A percentile compares a stretch with the other conserved stretches of the same genome.
Evolutionary conservation across 495 filamentous ascomycete species (phyloP).

Genomic region (Penicillium argentinense): DNA sequence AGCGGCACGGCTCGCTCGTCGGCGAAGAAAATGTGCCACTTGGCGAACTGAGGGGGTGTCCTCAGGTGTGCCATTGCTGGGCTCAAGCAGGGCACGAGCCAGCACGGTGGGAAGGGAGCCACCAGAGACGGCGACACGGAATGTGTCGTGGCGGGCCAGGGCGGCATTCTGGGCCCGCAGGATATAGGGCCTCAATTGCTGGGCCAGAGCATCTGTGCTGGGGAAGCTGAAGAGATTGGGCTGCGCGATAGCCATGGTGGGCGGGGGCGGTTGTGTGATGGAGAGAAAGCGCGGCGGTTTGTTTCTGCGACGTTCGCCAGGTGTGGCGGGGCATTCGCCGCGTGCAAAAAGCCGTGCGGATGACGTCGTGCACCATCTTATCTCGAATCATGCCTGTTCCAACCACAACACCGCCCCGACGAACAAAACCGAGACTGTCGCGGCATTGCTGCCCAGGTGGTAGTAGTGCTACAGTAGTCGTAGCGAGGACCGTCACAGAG

Average conservation of each 20-base stretch:
- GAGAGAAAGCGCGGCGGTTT: too few relatives aligned
- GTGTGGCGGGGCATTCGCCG: too few relatives aligned
- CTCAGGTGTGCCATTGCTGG: conserved; percentile 53
- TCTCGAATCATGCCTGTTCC: too few relatives aligned
- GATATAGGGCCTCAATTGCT: conserved; percentile 75
- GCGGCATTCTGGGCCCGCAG: conserved; percentile 76
- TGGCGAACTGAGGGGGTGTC: conserved; percentile 71
- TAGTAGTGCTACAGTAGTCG: too few relatives aligned
- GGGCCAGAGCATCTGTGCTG: conserved; percentile 64
- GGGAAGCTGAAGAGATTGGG: conserved; percentile 85
- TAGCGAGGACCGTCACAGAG: too few relatives aligned
- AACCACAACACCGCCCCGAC: too few relatives aligned
- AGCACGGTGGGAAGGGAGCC: conserved; percentile 89
- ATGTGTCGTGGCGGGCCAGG: conserved; percentile 72
- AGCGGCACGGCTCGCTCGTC: conserved; percentile 95
- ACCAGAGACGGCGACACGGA: conserved; percentile 91
- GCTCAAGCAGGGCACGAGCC: conserved; percentile 72
- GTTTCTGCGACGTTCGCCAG: too few relatives aligned
- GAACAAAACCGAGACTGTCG: too few relatives aligned
- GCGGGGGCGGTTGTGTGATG: conserved; percentile 1
- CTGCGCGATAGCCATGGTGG: conserved; percentile 48
- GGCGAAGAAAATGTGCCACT: conserved; percentile 98
- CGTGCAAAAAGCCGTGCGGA: too few relatives aligned
- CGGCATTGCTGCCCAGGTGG: too few relatives aligned
- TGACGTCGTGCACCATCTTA: too few relatives aligned